Percentiles rank a stretch among this genome's conserved stretches.
These are phyloP conservation scores for Backusella liffmaniae DNA, from an alignment of 192 early-diverging fungal genomes.

Conservation along the genomic window DNA sequence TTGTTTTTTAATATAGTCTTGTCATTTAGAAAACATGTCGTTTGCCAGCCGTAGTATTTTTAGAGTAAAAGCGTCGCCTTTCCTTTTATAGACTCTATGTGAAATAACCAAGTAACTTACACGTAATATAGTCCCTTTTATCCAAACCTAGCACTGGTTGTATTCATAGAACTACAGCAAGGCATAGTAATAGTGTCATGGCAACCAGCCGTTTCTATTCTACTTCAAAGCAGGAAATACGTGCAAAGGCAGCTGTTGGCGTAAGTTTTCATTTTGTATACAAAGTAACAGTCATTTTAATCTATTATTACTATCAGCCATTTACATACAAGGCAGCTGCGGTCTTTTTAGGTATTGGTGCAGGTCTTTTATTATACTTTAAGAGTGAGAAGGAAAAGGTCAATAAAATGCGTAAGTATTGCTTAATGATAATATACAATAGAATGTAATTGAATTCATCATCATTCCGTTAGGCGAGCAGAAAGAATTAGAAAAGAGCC, in stretches of 20 bases:
- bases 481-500: conserved; percentile 34
- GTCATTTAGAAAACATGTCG: background rate
- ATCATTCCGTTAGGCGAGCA: conserved; percentile 19
- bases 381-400: conserved; percentile 60
- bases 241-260: background rate
- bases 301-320: conserved; percentile 21
- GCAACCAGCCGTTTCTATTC: background rate
- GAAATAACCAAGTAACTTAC: background rate
- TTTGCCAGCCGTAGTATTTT: background rate
- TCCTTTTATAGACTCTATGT: background rate
- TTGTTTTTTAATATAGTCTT: background rate
- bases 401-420: conserved; percentile 38
- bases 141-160: background rate
- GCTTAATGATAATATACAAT: background rate
- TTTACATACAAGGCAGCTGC: conserved; percentile 47
- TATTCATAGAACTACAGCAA: background rate
- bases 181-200: background rate
- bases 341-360: conserved; percentile 58
- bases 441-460: background rate
- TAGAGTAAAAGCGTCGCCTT: background rate
- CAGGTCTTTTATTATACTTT: conserved; percentile 64
- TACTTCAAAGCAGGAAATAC: background rate
- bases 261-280: background rate
- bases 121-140: background rate
- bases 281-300: background rate